A percentile compares a stretch with the other conserved stretches of the same genome.
Conservation (phyloP, 371 early-diverging fungal genomes). For the Zopfochytrium polystomum region DNA sequence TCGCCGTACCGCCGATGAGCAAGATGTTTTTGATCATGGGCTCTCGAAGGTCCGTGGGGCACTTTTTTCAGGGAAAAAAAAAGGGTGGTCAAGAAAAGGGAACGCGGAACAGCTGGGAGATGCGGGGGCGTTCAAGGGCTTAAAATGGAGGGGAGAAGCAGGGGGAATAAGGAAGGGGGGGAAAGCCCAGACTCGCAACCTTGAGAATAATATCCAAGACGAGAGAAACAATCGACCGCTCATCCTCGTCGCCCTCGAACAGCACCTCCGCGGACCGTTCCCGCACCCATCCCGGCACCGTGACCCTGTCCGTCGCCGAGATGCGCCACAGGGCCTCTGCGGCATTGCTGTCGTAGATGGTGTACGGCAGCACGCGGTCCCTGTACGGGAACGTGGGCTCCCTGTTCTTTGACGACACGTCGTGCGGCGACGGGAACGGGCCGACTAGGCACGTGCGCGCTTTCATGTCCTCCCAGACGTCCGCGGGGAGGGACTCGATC, state of each 20-base stretch:
- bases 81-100: neutral
- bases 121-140: neutral
- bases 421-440: constrained; percentile 5
- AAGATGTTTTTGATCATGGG: constrained; percentile 64
- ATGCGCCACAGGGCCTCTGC: constrained; percentile 8
- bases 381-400: constrained; percentile 5
- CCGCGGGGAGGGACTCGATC: constrained; percentile 43
- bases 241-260: constrained; percentile 77
- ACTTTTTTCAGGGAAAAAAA: constrained; percentile 8
- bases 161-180: no score
- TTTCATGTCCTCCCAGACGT: constrained; percentile 70
- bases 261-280: constrained; percentile 79
- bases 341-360: constrained; percentile 11
- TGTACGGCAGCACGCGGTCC: constrained; percentile 15
- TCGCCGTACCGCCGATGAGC: constrained; percentile 74
- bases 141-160: constrained; percentile 13
- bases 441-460: constrained; percentile 63
- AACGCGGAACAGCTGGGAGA: neutral
- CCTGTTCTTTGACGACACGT: constrained; percentile 8
- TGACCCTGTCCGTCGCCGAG: constrained; percentile 28
- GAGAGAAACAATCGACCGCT: constrained; percentile 56
- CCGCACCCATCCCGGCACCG: constrained; percentile 84
- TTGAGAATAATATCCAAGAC: constrained; percentile 63
- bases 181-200: constrained; percentile 22
- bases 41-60: constrained; percentile 71